These are phyloP conservation scores for Nemania sp. DNA, from an alignment of 2,329 filamentous ascomycete species.

Conservation along the genomic window DNA sequence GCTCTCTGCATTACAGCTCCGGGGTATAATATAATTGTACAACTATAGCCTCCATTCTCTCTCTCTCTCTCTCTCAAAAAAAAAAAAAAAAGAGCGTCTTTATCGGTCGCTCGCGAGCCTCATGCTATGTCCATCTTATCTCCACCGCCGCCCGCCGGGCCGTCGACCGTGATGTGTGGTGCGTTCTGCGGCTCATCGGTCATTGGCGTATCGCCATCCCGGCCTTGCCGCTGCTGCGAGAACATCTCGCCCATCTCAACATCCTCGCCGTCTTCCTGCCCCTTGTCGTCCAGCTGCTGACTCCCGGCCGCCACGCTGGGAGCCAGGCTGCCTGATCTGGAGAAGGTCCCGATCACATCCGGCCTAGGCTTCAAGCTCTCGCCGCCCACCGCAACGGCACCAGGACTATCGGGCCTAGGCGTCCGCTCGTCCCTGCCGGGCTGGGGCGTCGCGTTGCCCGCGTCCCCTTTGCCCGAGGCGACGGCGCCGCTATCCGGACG, in stretches of 20 bases:
- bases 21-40: conserved; percentile 36
- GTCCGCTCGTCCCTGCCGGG: conserved; percentile 45
- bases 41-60: neutral
- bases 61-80: no score
- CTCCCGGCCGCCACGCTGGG: conserved; percentile 39
- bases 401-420: conserved; percentile 42
- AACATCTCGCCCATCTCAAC: conserved; percentile 42
- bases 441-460: conserved; percentile 45
- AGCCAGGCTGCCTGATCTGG: conserved; percentile 46
- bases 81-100: neutral
- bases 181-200: conserved; percentile 39
- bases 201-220: conserved; percentile 41
- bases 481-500: conserved; percentile 48
- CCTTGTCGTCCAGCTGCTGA: conserved; percentile 45
- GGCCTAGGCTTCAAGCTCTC: conserved; percentile 44
- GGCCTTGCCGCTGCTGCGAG: conserved; percentile 33
- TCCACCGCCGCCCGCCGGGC: conserved; percentile 55
- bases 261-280: conserved; percentile 41
- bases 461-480: conserved; percentile 27
- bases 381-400: conserved; percentile 37
- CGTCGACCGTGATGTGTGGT: conserved; percentile 55
- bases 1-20: conserved; percentile 24
- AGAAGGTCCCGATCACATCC: conserved; percentile 41
- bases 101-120: neutral
- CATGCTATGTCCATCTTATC: conserved; percentile 67